Evolutionary conservation across 2,329 filamentous ascomycete species (phyloP).

Genomic region (Beauveria scarabaeidicola): DNA sequence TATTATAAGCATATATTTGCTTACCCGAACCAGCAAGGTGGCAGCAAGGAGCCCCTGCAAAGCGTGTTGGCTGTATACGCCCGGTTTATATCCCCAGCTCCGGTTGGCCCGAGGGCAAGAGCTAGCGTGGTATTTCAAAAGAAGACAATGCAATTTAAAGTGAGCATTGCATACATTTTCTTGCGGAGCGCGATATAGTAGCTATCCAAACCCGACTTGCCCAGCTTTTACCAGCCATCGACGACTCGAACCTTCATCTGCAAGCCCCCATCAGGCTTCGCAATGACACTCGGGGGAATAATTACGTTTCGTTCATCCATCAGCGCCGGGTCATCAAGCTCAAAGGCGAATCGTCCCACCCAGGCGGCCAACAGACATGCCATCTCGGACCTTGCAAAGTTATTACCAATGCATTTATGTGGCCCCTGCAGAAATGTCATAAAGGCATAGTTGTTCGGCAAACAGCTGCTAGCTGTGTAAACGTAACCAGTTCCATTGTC

Average conservation of each 20-base stretch:
- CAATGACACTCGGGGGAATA: neutral
- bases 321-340: constrained; percentile 47
- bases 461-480: constrained; percentile 34
- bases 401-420: constrained; percentile 73
- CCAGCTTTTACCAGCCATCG: constrained; percentile 11
- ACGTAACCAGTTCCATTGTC: constrained; percentile 11
- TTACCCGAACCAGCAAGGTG: too few species aligned
- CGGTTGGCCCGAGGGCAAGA: too few species aligned
- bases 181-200: too few species aligned
- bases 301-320: constrained; percentile 27
- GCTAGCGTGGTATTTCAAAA: too few species aligned
- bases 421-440: constrained; percentile 83
- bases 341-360: constrained; percentile 65
- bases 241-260: constrained; percentile 7
- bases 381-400: constrained; percentile 77
- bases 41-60: too few species aligned
- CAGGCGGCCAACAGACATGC: constrained; percentile 71
- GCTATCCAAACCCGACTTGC: too few species aligned
- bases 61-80: too few species aligned
- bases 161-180: too few species aligned
- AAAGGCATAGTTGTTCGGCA: constrained; percentile 66
- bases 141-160: too few species aligned
- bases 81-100: too few species aligned
- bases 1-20: too few species aligned
- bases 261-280: constrained; percentile 8